phyloP scores from a whole-genome alignment of 768 basidiomycete genomes.

The Boletus edulis region DNA sequence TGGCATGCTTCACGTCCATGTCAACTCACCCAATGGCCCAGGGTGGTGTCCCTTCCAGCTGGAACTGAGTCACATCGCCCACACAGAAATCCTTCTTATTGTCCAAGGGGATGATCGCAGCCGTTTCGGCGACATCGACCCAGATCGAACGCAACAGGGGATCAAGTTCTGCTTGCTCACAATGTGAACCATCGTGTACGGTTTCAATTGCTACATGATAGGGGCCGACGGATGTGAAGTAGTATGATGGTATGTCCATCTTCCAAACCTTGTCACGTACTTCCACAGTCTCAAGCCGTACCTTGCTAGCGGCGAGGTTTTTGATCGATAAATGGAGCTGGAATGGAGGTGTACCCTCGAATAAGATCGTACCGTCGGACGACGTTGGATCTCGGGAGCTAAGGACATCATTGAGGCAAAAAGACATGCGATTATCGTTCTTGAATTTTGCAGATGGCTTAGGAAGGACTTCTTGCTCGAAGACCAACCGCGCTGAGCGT shows the following conservation, averaged over 20 bases:
- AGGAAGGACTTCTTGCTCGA: slow-evolving; percentile 82
- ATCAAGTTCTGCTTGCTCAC: slow-evolving; percentile 70
- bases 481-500: slow-evolving; percentile 63
- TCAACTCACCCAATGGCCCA: slow-evolving; percentile 78
- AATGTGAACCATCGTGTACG: slow-evolving; percentile 77
- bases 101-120: slow-evolving; percentile 85
- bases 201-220: slow-evolving; percentile 78
- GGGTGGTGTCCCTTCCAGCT: slow-evolving; percentile 90
- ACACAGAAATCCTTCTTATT: slow-evolving; percentile 81
- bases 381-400: slow-evolving; percentile 49
- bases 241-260: slow-evolving; percentile 64
- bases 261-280: slow-evolving; percentile 61
- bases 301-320: slow-evolving; percentile 69
- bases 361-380: slow-evolving; percentile 53
- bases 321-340: slow-evolving; percentile 69
- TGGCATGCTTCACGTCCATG: not conserved
- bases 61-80: slow-evolving; percentile 87
- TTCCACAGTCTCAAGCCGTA: slow-evolving; percentile 56
- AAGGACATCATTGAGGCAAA: slow-evolving; percentile 73
- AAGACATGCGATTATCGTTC: slow-evolving; percentile 60
- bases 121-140: slow-evolving; percentile 96
- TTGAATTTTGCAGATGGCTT: slow-evolving; percentile 82
- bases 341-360: slow-evolving; percentile 89
- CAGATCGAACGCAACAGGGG: slow-evolving; percentile 61
- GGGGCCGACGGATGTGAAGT: slow-evolving; percentile 75